Evolutionary conservation across 306 rosid species (phyloP).

Genomic region (Sicyos baderoa): DNA sequence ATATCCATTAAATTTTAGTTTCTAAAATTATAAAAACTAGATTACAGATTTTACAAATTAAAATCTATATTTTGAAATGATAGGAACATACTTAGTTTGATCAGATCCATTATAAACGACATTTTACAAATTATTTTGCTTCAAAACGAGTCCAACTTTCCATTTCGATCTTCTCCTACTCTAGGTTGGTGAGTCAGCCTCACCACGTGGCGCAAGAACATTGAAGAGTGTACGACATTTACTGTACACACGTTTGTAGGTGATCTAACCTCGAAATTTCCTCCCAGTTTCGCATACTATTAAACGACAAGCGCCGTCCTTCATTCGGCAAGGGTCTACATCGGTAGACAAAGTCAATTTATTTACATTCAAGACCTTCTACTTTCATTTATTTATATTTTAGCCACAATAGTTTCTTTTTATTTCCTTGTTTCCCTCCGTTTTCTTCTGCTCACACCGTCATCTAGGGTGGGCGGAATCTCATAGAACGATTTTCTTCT

Average conservation of each 20-base stretch:
- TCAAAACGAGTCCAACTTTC: no score
- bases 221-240: not conserved
- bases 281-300: not conserved
- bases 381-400: not conserved
- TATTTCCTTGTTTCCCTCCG: not conserved
- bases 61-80: no score
- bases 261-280: not conserved
- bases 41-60: no score
- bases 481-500: not conserved
- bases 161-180: no score
- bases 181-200: not conserved
- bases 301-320: constrained; percentile 8
- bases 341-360: not conserved
- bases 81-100: no score
- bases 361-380: not conserved
- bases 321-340: not conserved
- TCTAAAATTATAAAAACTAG: no score
- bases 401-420: not conserved
- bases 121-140: no score
- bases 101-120: no score
- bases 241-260: not conserved
- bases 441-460: not conserved
- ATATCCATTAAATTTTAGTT: no score
- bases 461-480: not conserved
- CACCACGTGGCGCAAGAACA: not conserved